phyloP scores from a whole-genome alignment of 345 rosid genomes.

The Rhodomyrtus tomentosa region DNA sequence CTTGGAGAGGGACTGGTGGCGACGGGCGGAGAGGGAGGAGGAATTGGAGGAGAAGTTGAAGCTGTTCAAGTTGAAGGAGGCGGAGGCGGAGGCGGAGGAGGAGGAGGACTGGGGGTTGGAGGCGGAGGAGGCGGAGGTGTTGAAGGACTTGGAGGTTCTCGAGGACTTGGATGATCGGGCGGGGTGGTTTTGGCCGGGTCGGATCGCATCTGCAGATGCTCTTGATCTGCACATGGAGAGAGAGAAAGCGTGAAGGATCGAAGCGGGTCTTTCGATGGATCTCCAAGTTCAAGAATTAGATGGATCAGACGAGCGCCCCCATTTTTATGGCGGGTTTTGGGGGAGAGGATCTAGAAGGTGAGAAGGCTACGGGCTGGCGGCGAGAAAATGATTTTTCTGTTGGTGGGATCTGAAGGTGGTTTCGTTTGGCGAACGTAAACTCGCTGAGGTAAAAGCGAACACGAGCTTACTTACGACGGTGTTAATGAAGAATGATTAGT shows the following conservation, averaged over 20 bases:
- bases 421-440: background rate
- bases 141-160: background rate
- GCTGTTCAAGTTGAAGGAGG: constrained; percentile 15
- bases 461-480: no score
- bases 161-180: background rate
- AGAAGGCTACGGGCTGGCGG: background rate
- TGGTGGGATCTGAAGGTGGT: background rate
- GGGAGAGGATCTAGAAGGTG: background rate
- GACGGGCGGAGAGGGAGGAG: background rate
- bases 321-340: background rate
- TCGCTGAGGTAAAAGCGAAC: background rate
- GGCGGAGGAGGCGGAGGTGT: constrained; percentile 16
- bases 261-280: background rate
- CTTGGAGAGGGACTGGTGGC: background rate
- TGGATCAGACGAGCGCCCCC: background rate
- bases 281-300: background rate
- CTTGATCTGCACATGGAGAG: background rate
- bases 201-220: background rate
- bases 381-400: background rate
- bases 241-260: background rate
- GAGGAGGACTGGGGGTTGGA: constrained; percentile 23
- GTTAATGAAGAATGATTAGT: no score
- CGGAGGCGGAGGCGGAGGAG: constrained; percentile 33
- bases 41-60: background rate
- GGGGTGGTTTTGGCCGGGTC: background rate